Conservation (phyloP, 768 basidiomycete species). For the Xanthoconium stramineum region DNA sequence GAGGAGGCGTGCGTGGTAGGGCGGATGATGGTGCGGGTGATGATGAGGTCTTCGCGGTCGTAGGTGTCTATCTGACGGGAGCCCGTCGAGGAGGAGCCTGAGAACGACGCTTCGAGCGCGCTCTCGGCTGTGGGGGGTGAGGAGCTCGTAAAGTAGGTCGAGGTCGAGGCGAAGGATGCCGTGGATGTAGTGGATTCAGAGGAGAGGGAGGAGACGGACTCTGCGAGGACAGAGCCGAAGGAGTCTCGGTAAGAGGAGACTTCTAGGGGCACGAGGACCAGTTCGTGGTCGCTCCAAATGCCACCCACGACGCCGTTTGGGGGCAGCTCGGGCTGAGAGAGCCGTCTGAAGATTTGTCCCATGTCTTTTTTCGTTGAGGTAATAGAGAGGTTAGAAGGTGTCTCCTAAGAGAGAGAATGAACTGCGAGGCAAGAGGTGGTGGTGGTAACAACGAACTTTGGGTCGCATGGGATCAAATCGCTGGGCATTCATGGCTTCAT, state of each 20-base stretch:
- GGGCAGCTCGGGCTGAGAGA: slow-evolving; percentile 17
- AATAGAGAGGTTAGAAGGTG: slow-evolving; percentile 8
- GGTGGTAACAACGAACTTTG: slow-evolving; percentile 23
- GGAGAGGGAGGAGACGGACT: slow-evolving; percentile 8
- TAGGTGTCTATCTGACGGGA: slow-evolving; percentile 23
- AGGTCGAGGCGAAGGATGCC: slow-evolving; percentile 9
- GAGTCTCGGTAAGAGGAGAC: slow-evolving; percentile 21
- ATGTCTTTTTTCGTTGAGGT: slow-evolving; percentile 17
- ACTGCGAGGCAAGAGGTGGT: slow-evolving; percentile 15
- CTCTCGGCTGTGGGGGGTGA: slow-evolving; percentile 12
- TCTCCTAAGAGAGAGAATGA: slow-evolving; percentile 24
- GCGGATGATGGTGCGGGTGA: slow-evolving; percentile 39
- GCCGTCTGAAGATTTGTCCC: slow-evolving; percentile 28
- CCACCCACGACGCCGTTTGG: slow-evolving; percentile 25
- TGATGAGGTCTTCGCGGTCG: slow-evolving; percentile 30
- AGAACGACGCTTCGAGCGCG: slow-evolving; percentile 1
- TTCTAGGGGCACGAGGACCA: slow-evolving; percentile 32
- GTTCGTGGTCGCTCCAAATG: slow-evolving; percentile 33
- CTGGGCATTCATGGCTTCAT: slow-evolving; percentile 30
- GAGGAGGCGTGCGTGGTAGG: slow-evolving; percentile 26
- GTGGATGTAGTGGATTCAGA: slow-evolving; percentile 12
- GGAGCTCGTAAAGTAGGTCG: slow-evolving; percentile 23
- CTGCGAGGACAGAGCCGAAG: slow-evolving; percentile 14
- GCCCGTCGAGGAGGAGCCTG: slow-evolving; percentile 5
- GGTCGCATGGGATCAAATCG: slow-evolving; percentile 32